A percentile compares a stretch with the other conserved stretches of the same genome.
Conservation (phyloP, 1,284 basidiomycete species). For the Moesziomyces parantarcticus region DNA sequence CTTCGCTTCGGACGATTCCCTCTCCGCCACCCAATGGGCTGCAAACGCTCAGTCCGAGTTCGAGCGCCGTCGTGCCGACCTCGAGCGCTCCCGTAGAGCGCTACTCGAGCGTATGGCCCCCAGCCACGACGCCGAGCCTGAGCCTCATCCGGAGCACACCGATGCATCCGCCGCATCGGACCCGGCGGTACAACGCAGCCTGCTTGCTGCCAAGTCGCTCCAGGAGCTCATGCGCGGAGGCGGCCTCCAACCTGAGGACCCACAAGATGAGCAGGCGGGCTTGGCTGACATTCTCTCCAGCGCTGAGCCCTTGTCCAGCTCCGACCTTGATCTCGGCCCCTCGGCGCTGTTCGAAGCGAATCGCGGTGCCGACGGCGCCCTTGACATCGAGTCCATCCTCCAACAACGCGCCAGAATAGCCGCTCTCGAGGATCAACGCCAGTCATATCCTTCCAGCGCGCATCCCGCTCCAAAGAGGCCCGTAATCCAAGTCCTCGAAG, state of each 20-base stretch:
- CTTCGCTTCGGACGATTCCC: neutral
- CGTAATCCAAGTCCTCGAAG: conserved; percentile 27
- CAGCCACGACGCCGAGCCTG: neutral
- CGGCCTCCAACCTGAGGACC: conserved; percentile 22
- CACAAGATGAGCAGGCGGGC: conserved; percentile 6
- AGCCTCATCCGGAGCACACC: neutral
- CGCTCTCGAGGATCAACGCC: conserved; percentile 6
- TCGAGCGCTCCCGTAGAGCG: conserved; percentile 20
- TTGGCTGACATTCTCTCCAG: conserved; percentile 30
- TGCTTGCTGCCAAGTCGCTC: conserved; percentile 36
- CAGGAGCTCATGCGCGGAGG: conserved; percentile 43
- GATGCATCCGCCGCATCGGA: conserved; percentile 2
- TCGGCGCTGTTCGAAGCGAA: conserved; percentile 41
- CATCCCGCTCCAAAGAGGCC: conserved; percentile 13
- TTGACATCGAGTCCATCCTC: conserved; percentile 44
- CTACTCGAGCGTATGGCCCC: conserved; percentile 14
- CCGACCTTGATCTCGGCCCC: conserved; percentile 15
- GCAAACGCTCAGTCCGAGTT: conserved; percentile 43
- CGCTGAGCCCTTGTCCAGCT: conserved; percentile 24
- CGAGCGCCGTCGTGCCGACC: conserved; percentile 28
- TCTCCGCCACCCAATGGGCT: conserved; percentile 37
- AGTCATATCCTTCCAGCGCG: conserved; percentile 12
- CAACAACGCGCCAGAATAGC: conserved; percentile 35
- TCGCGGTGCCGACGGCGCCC: conserved; percentile 29
- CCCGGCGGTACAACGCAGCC: conserved; percentile 41